These are phyloP conservation scores for Sugiyamaella lignohabitans DNA, from an alignment of 805 yeast genomes.

Conservation along the genomic window DNA sequence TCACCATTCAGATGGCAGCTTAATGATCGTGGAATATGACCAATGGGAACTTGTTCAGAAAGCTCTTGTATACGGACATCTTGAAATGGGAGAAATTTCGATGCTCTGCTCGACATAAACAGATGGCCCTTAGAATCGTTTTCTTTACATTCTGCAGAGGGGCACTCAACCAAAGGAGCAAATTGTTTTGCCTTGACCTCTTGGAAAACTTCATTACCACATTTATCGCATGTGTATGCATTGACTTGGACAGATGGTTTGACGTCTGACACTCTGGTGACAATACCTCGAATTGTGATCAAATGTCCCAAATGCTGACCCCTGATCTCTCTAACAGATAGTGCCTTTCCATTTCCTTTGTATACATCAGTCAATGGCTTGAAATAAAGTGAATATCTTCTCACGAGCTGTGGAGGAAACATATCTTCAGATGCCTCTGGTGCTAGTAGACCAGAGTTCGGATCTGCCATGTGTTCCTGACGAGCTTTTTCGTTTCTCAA, in stretches of 20 bases:
- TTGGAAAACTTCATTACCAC: slow-evolving; percentile 95
- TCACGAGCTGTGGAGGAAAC: slow-evolving; percentile 80
- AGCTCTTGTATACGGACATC: slow-evolving; percentile 92
- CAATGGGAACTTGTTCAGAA: slow-evolving; percentile 95
- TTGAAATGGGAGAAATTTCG: slow-evolving; percentile 91
- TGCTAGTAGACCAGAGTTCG: slow-evolving; percentile 26
- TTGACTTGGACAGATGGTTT: slow-evolving; percentile 86
- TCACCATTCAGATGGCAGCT: slow-evolving; percentile 88
- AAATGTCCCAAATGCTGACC: slow-evolving; percentile 79
- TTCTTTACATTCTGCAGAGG: slow-evolving; percentile 67
- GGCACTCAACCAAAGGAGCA: slow-evolving; percentile 83
- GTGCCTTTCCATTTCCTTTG: slow-evolving; percentile 42
- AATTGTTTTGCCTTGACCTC: slow-evolving; percentile 81
- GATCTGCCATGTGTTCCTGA: slow-evolving; percentile 42
- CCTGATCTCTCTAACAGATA: slow-evolving; percentile 85
- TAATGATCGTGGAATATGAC: slow-evolving; percentile 89
- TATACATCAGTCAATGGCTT: slow-evolving; percentile 53
- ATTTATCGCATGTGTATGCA: slow-evolving; percentile 95
- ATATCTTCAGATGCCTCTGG: slow-evolving; percentile 37
- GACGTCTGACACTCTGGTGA: slow-evolving; percentile 92
- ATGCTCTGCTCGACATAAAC: slow-evolving; percentile 90
- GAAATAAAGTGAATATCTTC: slow-evolving; percentile 83
- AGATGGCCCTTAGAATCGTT: slow-evolving; percentile 84
- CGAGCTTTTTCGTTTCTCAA: slow-evolving; percentile 70
- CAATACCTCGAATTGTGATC: slow-evolving; percentile 88